phyloP scores from a whole-genome alignment of 2,329 filamentous ascomycete genomes.

The Pyrenochaeta sp. region DNA sequence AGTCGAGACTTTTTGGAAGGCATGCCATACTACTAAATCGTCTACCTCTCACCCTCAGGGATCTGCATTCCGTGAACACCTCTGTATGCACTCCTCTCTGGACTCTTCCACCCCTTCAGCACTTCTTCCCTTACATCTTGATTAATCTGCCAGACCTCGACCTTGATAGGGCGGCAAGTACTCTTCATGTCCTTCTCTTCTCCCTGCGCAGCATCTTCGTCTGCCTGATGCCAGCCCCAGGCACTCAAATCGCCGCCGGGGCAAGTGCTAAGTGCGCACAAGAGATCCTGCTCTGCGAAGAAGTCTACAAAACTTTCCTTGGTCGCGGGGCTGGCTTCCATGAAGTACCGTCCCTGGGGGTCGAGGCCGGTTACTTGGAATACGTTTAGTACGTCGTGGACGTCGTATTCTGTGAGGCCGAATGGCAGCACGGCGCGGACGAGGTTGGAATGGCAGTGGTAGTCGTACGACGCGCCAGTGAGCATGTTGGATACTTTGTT shows the following conservation, averaged over 20 bases:
- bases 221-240: slow-evolving; percentile 75
- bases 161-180: slow-evolving; percentile 76
- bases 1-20: no score
- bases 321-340: slow-evolving; percentile 56
- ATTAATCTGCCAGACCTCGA: slow-evolving; percentile 73
- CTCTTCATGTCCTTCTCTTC: slow-evolving; percentile 62
- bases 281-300: slow-evolving; percentile 78
- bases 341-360: slow-evolving; percentile 59
- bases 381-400: slow-evolving; percentile 86
- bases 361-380: slow-evolving; percentile 87
- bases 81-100: slow-evolving; percentile 67
- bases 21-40: no score
- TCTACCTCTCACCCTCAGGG: slow-evolving; percentile 50
- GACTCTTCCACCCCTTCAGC: slow-evolving; percentile 66
- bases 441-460: slow-evolving; percentile 85
- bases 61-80: slow-evolving; percentile 72
- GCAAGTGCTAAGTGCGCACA: slow-evolving; percentile 74
- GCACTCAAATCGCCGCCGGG: slow-evolving; percentile 81
- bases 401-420: slow-evolving; percentile 75
- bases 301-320: slow-evolving; percentile 70
- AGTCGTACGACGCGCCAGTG: slow-evolving; percentile 76
- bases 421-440: slow-evolving; percentile 74
- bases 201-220: slow-evolving; percentile 60
- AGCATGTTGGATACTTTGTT: slow-evolving; percentile 75
- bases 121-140: slow-evolving; percentile 53